Percentiles rank a stretch among this genome's conserved stretches.
Conservation (phyloP, 202 grass and related monocot genomes). For the Setaria viridis region DNA sequence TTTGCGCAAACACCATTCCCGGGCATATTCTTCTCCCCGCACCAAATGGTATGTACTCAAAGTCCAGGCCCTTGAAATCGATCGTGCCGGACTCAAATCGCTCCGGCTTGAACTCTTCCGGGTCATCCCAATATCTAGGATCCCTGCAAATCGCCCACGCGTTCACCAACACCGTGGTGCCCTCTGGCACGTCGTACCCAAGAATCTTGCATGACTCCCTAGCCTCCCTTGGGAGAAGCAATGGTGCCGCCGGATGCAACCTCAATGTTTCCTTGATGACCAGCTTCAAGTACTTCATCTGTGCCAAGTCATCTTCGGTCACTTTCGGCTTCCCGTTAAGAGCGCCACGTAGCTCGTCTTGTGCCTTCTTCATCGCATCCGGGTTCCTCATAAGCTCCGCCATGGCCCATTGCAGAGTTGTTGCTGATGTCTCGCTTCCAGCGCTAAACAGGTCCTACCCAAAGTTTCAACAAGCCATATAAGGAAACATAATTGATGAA, state of each 20-base stretch:
- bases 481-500: neutral
- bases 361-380: constrained; percentile 36
- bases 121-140: neutral
- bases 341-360: constrained; percentile 23
- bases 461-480: neutral
- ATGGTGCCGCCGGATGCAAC: constrained; percentile 41
- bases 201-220: constrained; percentile 39
- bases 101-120: constrained; percentile 34
- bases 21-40: constrained; percentile 42
- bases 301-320: constrained; percentile 39
- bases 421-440: constrained; percentile 35
- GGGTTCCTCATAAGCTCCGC: constrained; percentile 48
- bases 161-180: constrained; percentile 51
- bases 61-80: neutral
- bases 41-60: constrained; percentile 44
- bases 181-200: constrained; percentile 39
- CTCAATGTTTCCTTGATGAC: constrained; percentile 66
- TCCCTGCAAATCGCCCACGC: constrained; percentile 43
- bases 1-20: neutral
- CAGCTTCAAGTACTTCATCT: constrained; percentile 38
- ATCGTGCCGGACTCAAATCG: neutral
- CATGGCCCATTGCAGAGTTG: constrained; percentile 48
- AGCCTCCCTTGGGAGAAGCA: constrained; percentile 46
- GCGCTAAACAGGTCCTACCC: constrained; percentile 32
- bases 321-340: constrained; percentile 14